Base-by-base conservation (phyloP, 768 basidiomycete genomes). In the Suillus spraguei region DNA sequence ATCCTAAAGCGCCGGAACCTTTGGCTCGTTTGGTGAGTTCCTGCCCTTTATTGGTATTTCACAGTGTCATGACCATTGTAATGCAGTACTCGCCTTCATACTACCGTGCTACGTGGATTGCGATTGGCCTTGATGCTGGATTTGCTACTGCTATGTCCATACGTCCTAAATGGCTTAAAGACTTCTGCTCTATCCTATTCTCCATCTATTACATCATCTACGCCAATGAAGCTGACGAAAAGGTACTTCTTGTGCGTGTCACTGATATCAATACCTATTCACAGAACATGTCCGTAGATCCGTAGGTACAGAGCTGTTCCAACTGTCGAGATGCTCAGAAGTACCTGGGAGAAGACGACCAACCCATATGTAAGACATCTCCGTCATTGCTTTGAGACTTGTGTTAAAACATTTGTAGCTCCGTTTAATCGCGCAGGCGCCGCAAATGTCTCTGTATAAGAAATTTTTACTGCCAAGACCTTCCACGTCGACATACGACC, bases 101-200 rank as follows among this genome's bases (percentile, higher is more conserved):
- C 76, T 97, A 96, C 78, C 90, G 97, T 32, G 97, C 95, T 9
- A 97, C 96, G 59, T 99, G 95, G 91, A 89, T 99, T 63, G 86
- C 78, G 56, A 97, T 93, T 0, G 96, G 95, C 2, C 81, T 98
- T n/a, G 97, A 99, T 72, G 95, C 96, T 3, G 97, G 96, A 1
- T 98, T 99, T 71, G 95, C 95, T 0, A 95, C 95, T 0, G 96
- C 97, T 14, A 95, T 97, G 92, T 81, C 87, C 2, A 93, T 99
- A 62, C 87, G 90, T 16, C 92, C 94, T 4, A 94, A 91, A 72
- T 97, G 94, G 95, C 76, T 98, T 11, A 85, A 90, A 67, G 94
- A 99, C 73, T 77, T 97, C 6, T 90, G 88, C 59, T 94, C 94
- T 47, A 79, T 97, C 50, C 68, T 94, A 28, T 97, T 97, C 74